Conservation (phyloP, 495 filamentous ascomycete genomes). For the Cercophora newfieldiana region DNA sequence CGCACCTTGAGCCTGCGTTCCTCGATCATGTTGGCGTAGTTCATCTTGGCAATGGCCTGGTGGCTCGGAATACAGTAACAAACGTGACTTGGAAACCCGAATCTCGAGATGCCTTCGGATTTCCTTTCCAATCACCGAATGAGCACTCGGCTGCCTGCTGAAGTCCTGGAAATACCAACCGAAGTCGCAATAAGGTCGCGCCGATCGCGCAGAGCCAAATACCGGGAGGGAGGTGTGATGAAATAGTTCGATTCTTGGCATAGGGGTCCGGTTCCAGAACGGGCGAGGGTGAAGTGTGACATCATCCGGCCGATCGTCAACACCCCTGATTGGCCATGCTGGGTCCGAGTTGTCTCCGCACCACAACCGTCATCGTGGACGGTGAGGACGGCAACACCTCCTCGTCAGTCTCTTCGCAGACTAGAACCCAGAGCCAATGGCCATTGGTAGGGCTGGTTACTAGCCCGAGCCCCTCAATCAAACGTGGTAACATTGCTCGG, state of each 20-base stretch:
- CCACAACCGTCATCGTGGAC: not conserved
- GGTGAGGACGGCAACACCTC: not conserved
- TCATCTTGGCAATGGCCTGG: slow-evolving; percentile 50
- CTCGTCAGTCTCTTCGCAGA: not conserved
- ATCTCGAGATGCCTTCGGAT: no score
- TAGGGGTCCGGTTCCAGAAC: not conserved
- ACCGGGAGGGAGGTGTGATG: not conserved
- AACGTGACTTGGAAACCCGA: no score
- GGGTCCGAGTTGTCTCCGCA: not conserved
- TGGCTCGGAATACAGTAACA: no score
- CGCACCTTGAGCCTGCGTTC: slow-evolving; percentile 43
- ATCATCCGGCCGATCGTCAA: not conserved
- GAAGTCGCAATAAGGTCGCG: not conserved
- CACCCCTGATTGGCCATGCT: not conserved
- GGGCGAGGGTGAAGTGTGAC: not conserved
- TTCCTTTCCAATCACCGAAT: not conserved
- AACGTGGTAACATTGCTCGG: not conserved
- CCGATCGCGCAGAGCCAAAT: not conserved
- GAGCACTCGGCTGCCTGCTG: not conserved
- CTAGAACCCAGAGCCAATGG: not conserved
- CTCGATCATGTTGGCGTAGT: slow-evolving; percentile 60
- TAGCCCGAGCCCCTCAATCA: not conserved
- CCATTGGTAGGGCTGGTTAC: not conserved
- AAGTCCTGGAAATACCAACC: not conserved
- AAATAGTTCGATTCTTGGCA: not conserved